Base-by-base conservation (phyloP, 2,329 filamentous ascomycete species). In the Talaromyces islandicus region DNA sequence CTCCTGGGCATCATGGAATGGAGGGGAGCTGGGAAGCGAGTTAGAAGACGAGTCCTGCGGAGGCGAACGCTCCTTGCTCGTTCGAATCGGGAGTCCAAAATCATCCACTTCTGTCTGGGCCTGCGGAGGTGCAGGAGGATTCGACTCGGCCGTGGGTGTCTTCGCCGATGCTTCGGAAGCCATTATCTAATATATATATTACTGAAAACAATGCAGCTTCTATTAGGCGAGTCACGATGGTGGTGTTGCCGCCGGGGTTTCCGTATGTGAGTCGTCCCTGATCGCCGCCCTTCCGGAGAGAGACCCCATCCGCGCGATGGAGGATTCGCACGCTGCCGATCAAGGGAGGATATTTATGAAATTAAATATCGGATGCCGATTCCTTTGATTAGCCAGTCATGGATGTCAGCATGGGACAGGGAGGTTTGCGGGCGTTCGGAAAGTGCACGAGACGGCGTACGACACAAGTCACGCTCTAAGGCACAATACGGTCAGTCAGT, bases 11-110 rank as follows among this genome's bases (percentile, higher is more conserved):
- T 71, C 64, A 51, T 70, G 66, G 32, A 62, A 66, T 29, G 59
- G 56, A 43, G 68, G 64, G 24, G 63, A 41, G 17, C 62, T 57
- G 21, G 59, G 56, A 43, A 67, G 64, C 21, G 63, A 41, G 14
- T 62, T 56, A 17, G 66, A 60, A 32, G 38, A 12, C 21, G 59
- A 58, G 5, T 54, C 63, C 5, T 60, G 41, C n/a, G 64, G 57
- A 17, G 48, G 27, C 46, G 60, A 43, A 30, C 66, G 63, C 30
- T 52, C 64, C 29, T 65, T 55, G 21, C 67, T 68, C 50, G 61
- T 43, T 63, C 69, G 73, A 62, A 76, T 71, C 7, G 74, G 74
- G 17, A 77, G 67, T 1, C 74, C 74, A 63, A 77, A 77, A 52
- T 76, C 74, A 54, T 77, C 74, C 29, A 75, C 53, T 25, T 69